Evolutionary conservation across 345 rosid species (phyloP).

Genomic region (Cardiospermum halicacabum): DNA sequence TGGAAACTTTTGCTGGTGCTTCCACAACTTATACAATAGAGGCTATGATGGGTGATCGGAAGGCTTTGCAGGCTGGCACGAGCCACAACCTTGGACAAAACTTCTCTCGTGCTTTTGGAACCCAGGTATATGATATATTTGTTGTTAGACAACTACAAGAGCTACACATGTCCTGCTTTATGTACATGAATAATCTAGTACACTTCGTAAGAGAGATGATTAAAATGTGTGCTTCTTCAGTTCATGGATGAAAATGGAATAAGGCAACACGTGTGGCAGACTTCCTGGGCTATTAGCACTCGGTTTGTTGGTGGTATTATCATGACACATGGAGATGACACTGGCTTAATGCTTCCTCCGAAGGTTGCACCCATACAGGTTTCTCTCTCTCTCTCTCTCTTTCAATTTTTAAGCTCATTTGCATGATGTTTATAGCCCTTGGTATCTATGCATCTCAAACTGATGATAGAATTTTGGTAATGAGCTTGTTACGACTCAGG

Average conservation of each 20-base stretch:
- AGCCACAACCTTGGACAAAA: constrained; percentile 94
- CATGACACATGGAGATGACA: constrained; percentile 97
- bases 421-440: not conserved
- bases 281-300: constrained; percentile 97
- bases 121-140: constrained; percentile 47
- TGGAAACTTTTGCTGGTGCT: constrained; percentile 96
- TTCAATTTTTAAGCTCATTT: not conserved
- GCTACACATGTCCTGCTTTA: not conserved
- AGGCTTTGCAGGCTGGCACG: constrained; percentile 93
- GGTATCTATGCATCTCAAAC: constrained; percentile 3
- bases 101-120: constrained; percentile 85
- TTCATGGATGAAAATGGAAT: constrained; percentile 86
- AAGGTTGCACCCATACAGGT: constrained; percentile 89
- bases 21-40: constrained; percentile 83
- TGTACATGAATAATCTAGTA: not conserved
- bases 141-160: not conserved
- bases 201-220: not conserved
- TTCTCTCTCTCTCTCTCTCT: not conserved
- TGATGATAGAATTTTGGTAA: not conserved
- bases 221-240: constrained; percentile 35
- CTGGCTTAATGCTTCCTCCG: constrained; percentile 91
- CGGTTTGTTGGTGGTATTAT: constrained; percentile 95
- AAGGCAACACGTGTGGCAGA: constrained; percentile 96
- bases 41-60: constrained; percentile 99
- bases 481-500: not conserved